Evolutionary conservation across 495 filamentous ascomycete genomes (phyloP), one percentile per base, ranked within the genome.

Genomic region (Aspergillus carlsbadensis): DNA sequence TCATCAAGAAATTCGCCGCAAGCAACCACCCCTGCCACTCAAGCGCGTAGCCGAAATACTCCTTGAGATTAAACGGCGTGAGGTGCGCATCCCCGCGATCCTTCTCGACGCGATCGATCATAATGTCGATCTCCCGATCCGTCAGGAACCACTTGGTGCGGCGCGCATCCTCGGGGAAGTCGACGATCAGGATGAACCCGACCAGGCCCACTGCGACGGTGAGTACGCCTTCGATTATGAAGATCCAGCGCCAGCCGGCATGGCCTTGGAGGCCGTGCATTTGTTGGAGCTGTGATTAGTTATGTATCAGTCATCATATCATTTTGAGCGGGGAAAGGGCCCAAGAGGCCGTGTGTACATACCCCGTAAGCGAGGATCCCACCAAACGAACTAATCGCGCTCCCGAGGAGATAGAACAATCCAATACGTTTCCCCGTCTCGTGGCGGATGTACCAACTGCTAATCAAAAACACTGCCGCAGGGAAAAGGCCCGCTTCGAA

Each of bases 401-500:
- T 70, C 11, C 85, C 68, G 1, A 66, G 18, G 0, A 62, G 54
- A 63, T 84, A 86, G 62, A 86, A 87, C 33, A 73, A 59, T 3
- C 80, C 74, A 58, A 83, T 81, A 4, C 84, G 74, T 62, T 81
- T 84, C 11, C 78, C 77, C n/a, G 85, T 70, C 56, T 86, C 83
- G 54, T 56, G 82, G 48, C 81, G 62, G 1, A 75, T 74, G 54
- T 84, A 85, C 81, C 82, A 84, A 7, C 75, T 80, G 43, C 69
- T 74, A 10, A 85, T 71, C 13, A 84, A 68, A 57, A 82, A 84
- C 1, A 81, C 75, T 41, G 74, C 78, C 44, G 48, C 74, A 57
- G 83, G 83, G 69, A 80, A 84, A 63, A 84, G 83, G 13, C 59
- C 84, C 52, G 84, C 81, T 55, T 87, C 83, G 5, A 87, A 64